Conservation (phyloP, 345 rosid species). For the sweet orange (Citrus sinensis) region DNA sequence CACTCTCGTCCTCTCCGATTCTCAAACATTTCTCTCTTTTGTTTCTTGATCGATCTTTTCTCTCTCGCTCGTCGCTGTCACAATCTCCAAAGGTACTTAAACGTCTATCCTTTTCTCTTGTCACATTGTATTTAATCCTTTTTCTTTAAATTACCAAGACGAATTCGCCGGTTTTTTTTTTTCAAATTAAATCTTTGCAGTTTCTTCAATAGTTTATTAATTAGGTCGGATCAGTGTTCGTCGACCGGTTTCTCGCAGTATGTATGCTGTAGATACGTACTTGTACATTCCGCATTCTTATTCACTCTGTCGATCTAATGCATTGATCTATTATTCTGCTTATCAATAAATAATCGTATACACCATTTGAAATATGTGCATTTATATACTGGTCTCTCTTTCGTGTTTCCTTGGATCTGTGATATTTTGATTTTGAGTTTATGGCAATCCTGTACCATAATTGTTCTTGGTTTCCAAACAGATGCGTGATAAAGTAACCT, state of each 20-base stretch:
- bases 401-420: constrained; percentile 19
- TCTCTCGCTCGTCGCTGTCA: background rate
- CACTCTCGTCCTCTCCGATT: constrained; percentile 51
- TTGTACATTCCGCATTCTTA: background rate
- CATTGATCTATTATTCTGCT: constrained; percentile 12
- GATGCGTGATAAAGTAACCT: background rate
- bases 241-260: background rate
- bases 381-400: background rate
- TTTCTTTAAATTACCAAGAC: background rate
- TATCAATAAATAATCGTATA: background rate
- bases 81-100: background rate
- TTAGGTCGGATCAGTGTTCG: constrained; percentile 4
- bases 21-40: background rate
- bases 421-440: constrained; percentile 3
- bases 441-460: background rate
- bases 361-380: background rate
- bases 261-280: background rate
- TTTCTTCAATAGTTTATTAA: background rate
- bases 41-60: constrained; percentile 1
- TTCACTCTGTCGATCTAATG: constrained; percentile 18
- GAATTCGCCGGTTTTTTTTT: constrained; percentile 2
- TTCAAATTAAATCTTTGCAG: constrained; percentile 17
- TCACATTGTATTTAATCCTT: background rate
- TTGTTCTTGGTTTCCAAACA: background rate
- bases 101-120: background rate